Evolutionary conservation across 345 rosid genomes (phyloP), one percentile per base, ranked within the genome.

Genomic region (Linum tenue): DNA sequence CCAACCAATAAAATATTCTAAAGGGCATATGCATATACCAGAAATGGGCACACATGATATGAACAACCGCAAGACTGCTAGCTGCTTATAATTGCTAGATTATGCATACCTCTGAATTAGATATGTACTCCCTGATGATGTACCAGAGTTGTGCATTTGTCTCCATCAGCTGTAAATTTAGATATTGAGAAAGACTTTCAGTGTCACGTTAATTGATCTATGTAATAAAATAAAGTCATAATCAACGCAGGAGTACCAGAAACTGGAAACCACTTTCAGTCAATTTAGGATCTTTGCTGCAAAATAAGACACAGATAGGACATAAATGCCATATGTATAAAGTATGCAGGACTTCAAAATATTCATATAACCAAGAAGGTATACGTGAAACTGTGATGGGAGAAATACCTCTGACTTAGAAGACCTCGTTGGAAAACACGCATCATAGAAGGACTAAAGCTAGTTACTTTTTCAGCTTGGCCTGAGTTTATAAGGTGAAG

Each of bases 81-180:
- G 37, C 31, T 14, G 7, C 22, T 6, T 62, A 39, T 7, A 68
- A 71, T 60, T 22, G n/a, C 71, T 69, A 59, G 64, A 39, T 57
- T n/a, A 60, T 66, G 37, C 68, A 72, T 75, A 94, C 99, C 99
- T 86, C 97, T 35, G 92, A 86, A 75, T 90, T 94, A 16, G 89
- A 75, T 67, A 94, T 94, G 79, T 94, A 94, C 74, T 94, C 99
- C 78, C 99, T 86, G 68, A 90, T 81, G 40, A 94, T 86, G 81
- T 90, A 94, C 99, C 99, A 90, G 56, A 94, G 85, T 75, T 94
- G 99, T 39, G 97, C 88, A 82, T 86, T 88, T 78, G 99, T 94
- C 70, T 94, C 97, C 99, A 94, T 90, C 74, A 94, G 82, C 99
- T 94, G 89, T 63, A 78, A 73, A 55, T 51, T 55, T 42, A 70